Conservation (phyloP, 2,329 filamentous ascomycete genomes). For the Raffaelea arxii region DNA sequence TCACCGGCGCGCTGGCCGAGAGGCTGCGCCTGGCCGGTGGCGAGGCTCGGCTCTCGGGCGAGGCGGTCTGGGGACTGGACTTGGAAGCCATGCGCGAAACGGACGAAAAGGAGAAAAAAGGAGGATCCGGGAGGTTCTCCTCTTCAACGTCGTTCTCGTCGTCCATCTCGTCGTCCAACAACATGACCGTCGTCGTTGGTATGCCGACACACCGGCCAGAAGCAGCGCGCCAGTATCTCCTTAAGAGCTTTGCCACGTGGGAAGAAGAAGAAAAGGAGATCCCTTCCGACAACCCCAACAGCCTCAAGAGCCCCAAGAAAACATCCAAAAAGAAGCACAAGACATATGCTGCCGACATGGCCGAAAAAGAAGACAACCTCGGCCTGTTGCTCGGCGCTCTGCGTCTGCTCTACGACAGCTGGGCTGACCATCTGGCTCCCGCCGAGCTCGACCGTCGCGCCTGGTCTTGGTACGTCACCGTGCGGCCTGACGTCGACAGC, state of each 20-base stretch:
- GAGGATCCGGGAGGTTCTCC: background rate
- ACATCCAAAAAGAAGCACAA: constrained; percentile 35
- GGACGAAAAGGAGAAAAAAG: too few relatives aligned
- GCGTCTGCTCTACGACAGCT: constrained; percentile 63
- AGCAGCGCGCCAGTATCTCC: constrained; percentile 49
- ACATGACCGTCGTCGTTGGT: constrained; percentile 29
- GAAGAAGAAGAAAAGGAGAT: constrained; percentile 3
- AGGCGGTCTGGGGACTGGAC: constrained; percentile 53
- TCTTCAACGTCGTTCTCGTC: background rate
- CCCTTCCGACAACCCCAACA: constrained; percentile 11
- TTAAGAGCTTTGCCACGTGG: constrained; percentile 48
- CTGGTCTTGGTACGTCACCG: constrained; percentile 72
- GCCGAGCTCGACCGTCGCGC: constrained; percentile 65
- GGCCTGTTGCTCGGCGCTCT: constrained; percentile 61
- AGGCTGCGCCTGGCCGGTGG: constrained; percentile 32
- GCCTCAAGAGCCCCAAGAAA: too few relatives aligned
- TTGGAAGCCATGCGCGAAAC: constrained; percentile 38
- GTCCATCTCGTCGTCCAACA: constrained; percentile 7
- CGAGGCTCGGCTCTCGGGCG: constrained; percentile 32
- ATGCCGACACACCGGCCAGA: constrained; percentile 70
- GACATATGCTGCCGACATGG: constrained; percentile 38
- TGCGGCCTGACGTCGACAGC: constrained; percentile 65
- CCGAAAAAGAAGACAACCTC: constrained; percentile 60
- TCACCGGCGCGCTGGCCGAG: constrained; percentile 44
- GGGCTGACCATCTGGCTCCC: constrained; percentile 51